Conservation (phyloP, 768 basidiomycete genomes). For the Mycena indigotica region DNA sequence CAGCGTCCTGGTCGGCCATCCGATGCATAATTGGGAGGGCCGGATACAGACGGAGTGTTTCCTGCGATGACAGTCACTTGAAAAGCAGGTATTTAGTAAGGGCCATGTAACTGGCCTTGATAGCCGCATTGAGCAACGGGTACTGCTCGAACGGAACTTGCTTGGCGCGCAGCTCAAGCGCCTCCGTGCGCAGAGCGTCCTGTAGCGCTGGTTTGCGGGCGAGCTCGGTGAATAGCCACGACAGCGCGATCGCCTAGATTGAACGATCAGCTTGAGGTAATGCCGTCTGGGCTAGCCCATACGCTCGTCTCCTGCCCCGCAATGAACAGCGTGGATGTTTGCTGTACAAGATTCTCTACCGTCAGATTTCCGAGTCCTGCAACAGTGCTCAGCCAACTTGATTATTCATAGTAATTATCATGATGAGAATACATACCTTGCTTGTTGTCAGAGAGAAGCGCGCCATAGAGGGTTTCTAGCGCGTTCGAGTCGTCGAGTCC, state of each 20-base stretch:
- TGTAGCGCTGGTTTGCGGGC: constrained; percentile 47
- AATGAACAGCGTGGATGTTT: not conserved
- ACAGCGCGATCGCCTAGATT: constrained; percentile 33
- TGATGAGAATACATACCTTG: not conserved
- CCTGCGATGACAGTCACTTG: constrained; percentile 25
- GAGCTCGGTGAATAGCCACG: constrained; percentile 51
- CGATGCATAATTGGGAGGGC: constrained; percentile 37
- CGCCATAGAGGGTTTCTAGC: not conserved
- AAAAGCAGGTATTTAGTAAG: constrained; percentile 2
- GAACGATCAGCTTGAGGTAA: no score
- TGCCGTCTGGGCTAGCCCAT: no score
- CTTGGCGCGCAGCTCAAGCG: constrained; percentile 13
- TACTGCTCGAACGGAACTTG: constrained; percentile 7
- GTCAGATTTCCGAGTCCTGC: not conserved
- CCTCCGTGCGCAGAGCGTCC: constrained; percentile 47
- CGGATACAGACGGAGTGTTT: constrained; percentile 37
- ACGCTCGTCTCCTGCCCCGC: constrained; percentile 13
- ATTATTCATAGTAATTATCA: no score
- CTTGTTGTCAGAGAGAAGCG: not conserved
- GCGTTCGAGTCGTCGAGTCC: not conserved
- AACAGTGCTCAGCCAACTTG: not conserved
- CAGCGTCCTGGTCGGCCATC: constrained; percentile 39
- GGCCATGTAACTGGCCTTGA: constrained; percentile 7
- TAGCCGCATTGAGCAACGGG: constrained; percentile 14
- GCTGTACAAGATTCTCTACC: not conserved